Evolutionary conservation across 441 rosid genomes (phyloP).

Genomic region (Viola pubescens): DNA sequence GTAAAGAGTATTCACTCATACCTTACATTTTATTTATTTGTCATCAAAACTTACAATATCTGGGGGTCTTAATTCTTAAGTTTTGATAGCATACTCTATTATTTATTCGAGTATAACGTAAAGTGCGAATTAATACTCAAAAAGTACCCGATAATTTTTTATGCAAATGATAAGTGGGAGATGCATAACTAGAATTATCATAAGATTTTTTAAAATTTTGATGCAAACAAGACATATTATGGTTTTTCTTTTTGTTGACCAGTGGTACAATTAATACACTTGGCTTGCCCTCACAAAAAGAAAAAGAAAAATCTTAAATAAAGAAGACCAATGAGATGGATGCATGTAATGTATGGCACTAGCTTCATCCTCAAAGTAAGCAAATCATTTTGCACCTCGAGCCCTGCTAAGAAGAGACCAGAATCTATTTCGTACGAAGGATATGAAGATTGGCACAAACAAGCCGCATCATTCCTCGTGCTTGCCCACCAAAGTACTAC

Average conservation of each 20-base stretch:
- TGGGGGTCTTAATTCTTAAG: too few relatives aligned
- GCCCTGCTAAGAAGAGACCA: constrained; percentile 22
- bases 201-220: neutral
- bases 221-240: constrained; percentile 10
- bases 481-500: constrained; percentile 13
- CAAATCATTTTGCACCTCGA: constrained; percentile 26
- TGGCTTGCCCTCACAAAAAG: constrained; percentile 10
- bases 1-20: too few relatives aligned
- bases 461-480: constrained; percentile 59
- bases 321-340: neutral
- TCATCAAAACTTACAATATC: too few relatives aligned
- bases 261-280: neutral
- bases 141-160: too few relatives aligned
- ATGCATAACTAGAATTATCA: too few relatives aligned
- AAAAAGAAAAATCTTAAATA: neutral
- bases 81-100: too few relatives aligned
- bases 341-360: neutral
- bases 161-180: too few relatives aligned
- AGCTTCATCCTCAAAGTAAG: constrained; percentile 4
- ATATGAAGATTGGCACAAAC: constrained; percentile 20
- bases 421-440: constrained; percentile 29
- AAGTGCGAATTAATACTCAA: too few relatives aligned
- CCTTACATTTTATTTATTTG: too few relatives aligned
- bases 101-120: too few relatives aligned
- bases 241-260: neutral